A percentile compares a stretch with the other conserved stretches of the same genome.
These are phyloP conservation scores for Ceratopteris richardii DNA, from an alignment of 75 land plant species.

Conservation along the genomic window DNA sequence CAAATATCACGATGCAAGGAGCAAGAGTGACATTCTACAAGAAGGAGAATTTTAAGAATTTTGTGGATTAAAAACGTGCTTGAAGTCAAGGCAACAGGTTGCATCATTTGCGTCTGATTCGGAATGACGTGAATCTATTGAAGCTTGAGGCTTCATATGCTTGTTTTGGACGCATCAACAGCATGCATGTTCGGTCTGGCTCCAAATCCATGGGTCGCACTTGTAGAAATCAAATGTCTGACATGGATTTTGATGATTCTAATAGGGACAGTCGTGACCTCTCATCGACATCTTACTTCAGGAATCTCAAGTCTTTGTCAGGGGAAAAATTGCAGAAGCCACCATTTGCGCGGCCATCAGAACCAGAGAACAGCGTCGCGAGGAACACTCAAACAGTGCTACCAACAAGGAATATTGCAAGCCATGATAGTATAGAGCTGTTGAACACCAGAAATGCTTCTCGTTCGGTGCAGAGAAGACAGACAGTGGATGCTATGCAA, in stretches of 20 bases:
- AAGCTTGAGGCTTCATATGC: neutral
- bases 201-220: neutral
- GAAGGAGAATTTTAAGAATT: no score
- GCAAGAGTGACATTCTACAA: no score
- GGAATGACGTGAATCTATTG: no score
- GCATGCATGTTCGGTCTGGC: neutral
- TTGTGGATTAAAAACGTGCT: no score
- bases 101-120: no score
- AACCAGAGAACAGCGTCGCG: neutral
- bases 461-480: neutral
- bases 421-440: constrained; percentile 3
- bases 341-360: neutral
- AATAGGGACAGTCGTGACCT: neutral
- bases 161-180: neutral
- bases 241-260: neutral
- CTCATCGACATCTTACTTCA: neutral
- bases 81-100: no score
- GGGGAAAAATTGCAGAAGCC: neutral
- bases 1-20: no score
- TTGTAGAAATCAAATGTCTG: neutral
- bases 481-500: neutral
- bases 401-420: neutral
- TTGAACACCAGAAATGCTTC: neutral
- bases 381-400: neutral
- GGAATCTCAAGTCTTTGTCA: neutral